Evolutionary conservation across 495 filamentous ascomycete genomes (phyloP).

Genomic region (Hypoxylon rickii): DNA sequence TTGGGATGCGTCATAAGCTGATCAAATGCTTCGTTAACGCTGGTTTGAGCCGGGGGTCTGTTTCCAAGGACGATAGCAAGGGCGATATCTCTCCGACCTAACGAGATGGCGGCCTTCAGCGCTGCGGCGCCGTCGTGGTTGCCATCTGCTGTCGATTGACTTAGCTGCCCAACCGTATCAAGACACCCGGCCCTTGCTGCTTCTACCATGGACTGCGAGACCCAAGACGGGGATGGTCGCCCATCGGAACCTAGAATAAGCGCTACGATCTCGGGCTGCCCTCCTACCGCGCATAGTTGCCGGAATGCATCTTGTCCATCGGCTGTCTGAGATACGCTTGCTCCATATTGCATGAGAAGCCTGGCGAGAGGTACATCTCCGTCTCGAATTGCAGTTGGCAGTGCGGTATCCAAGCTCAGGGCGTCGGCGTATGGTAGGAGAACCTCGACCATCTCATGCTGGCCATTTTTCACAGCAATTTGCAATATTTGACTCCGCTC

Average conservation of each 20-base stretch:
- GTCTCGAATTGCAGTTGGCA: slow-evolving; percentile 48
- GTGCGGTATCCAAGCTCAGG: slow-evolving; percentile 42
- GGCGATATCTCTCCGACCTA: slow-evolving; percentile 48
- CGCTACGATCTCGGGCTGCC: slow-evolving; percentile 45
- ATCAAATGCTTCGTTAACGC: slow-evolving; percentile 46
- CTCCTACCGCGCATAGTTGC: slow-evolving; percentile 45
- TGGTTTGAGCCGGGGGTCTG: slow-evolving; percentile 44
- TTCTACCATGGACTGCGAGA: slow-evolving; percentile 51
- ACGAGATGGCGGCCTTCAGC: slow-evolving; percentile 46
- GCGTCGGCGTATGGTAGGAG: slow-evolving; percentile 49
- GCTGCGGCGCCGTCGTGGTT: slow-evolving; percentile 50
- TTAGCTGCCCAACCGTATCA: slow-evolving; percentile 49
- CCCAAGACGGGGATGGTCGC: slow-evolving; percentile 37
- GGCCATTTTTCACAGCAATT: slow-evolving; percentile 50
- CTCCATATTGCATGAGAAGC: slow-evolving; percentile 48
- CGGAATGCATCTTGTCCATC: slow-evolving; percentile 52
- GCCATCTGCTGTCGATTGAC: slow-evolving; percentile 49
- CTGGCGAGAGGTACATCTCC: slow-evolving; percentile 41
- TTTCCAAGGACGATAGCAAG: slow-evolving; percentile 51
- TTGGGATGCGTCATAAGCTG: slow-evolving; percentile 43
- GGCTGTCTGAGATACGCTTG: slow-evolving; percentile 41
- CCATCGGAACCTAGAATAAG: slow-evolving; percentile 51
- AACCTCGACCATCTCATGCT: slow-evolving; percentile 54
- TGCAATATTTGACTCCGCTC: slow-evolving; percentile 50
- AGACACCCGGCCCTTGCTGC: slow-evolving; percentile 49